phyloP scores from a whole-genome alignment of 192 early-diverging fungal genomes.

The Entrophospora sp. region DNA sequence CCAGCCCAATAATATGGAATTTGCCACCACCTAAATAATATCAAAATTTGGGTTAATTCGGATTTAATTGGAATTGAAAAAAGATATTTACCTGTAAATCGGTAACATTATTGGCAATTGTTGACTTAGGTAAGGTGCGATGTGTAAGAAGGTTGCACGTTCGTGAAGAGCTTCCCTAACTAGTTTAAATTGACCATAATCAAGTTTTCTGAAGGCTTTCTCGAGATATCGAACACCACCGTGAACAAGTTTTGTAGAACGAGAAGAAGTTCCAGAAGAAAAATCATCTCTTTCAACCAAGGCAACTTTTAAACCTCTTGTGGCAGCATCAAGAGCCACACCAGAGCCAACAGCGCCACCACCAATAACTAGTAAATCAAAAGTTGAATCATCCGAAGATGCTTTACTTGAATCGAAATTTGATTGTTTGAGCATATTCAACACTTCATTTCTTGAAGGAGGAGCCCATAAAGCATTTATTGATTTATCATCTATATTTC shows the following conservation, averaged over 20 bases:
- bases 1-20: conserved; percentile 95
- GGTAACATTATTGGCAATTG: conserved; percentile 94
- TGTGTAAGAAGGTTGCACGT: conserved; percentile 84
- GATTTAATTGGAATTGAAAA: not conserved
- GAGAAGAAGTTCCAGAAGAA: conserved; percentile 81
- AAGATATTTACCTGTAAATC: conserved; percentile 58
- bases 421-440: conserved; percentile 59
- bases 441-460: conserved; percentile 64
- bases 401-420: conserved; percentile 39
- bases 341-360: conserved; percentile 94
- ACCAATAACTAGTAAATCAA: conserved; percentile 86
- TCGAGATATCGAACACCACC: conserved; percentile 96
- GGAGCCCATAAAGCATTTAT: conserved; percentile 71
- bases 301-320: conserved; percentile 85
- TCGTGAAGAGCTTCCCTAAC: conserved; percentile 94
- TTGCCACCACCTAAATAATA: conserved; percentile 75
- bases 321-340: conserved; percentile 85
- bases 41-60: not conserved
- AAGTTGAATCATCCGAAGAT: conserved; percentile 33
- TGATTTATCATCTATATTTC: too few relatives aligned
- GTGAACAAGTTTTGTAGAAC: conserved; percentile 93
- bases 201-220: conserved; percentile 89
- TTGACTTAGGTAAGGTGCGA: conserved; percentile 90
- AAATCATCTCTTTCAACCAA: conserved; percentile 96
- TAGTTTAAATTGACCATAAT: conserved; percentile 94